Base-by-base conservation (phyloP, 768 basidiomycete species). In the Mycena crocata region DNA sequence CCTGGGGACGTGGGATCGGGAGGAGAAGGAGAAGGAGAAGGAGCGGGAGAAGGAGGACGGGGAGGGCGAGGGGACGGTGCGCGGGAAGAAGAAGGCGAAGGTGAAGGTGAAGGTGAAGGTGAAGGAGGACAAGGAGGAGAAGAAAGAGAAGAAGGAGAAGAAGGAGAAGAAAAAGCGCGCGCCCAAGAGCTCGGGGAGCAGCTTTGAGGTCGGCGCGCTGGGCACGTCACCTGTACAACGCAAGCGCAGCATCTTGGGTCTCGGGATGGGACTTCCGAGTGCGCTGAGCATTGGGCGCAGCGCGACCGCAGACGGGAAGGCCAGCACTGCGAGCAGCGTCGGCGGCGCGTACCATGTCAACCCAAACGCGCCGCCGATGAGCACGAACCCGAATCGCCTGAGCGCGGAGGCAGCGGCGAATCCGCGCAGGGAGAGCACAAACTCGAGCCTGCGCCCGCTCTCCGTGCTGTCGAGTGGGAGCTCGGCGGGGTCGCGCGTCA, bases 131-230 rank as follows among this genome's bases (percentile, higher is more conserved):
- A 74, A 75, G 68, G 72, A 77, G 74, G 62, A 70, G 77, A 76
- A 72, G 64, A 64, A 71, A n/a, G n/a, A n/a, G 46, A 72, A 73
- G 54, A 73, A 30, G 57, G 70, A 54, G 71, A 73, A 77, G 62
- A 72, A 75, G 32, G 79, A 80, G 75, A 77, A 79, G 19, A 75
- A 70, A 51, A 71, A 74, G 51, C 75, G 76, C 76, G 80, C 79
- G 10, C 72, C 80, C 10, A 84, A 87, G 24, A 77, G 81, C 66
- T 90, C 90, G 2, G 82, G 85, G 2, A 88, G 88, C 74, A 89
- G 87, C 71, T 93, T 92, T 70, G 92, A 93, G 73, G 85, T 86
- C 0, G 91, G 91, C n/a, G 78, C 82, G 5, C 81, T 86, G 68
- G 84, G 79, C 56, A 77, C 80, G 31, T 81, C 83, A 2, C 80